A percentile compares a stretch with the other conserved stretches of the same genome.
phyloP scores from a whole-genome alignment of 2,329 filamentous ascomycete species.

The Colletotrichum filicis region DNA sequence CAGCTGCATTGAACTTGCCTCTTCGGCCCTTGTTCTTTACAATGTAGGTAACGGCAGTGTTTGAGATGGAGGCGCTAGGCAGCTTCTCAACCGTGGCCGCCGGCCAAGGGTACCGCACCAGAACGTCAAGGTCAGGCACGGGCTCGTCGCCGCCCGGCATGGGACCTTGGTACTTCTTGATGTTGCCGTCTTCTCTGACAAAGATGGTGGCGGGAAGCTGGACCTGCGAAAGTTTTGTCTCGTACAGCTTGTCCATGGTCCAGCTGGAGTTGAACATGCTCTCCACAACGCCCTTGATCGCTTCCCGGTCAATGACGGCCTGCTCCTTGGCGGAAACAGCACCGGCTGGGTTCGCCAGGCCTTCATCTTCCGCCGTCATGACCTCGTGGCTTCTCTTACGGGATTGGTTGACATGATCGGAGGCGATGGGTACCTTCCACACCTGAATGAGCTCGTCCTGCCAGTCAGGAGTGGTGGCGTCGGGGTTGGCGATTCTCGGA shows the following conservation, averaged over 20 bases:
- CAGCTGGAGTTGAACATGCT: constrained; percentile 58
- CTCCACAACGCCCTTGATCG: constrained; percentile 39
- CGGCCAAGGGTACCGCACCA: constrained; percentile 84
- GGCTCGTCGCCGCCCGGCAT: constrained; percentile 60
- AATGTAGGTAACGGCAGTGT: constrained; percentile 85
- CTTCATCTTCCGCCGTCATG: constrained; percentile 24
- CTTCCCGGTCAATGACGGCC: constrained; percentile 41
- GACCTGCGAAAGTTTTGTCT: constrained; percentile 74
- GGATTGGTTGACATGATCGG: constrained; percentile 40
- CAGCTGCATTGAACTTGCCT: constrained; percentile 80
- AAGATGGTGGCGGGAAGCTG: constrained; percentile 77
- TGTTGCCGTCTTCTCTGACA: constrained; percentile 69
- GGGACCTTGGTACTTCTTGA: constrained; percentile 78
- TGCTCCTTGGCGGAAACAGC: constrained; percentile 34
- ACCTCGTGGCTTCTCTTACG: constrained; percentile 48
- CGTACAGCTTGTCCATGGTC: constrained; percentile 76
- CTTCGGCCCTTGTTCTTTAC: constrained; percentile 80
- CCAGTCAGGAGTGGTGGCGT: constrained; percentile 73
- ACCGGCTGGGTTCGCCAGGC: background rate
- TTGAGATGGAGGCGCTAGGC: constrained; percentile 72
- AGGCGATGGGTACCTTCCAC: constrained; percentile 79
- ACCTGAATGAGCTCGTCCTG: constrained; percentile 81
- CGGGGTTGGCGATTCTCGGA: constrained; percentile 47
- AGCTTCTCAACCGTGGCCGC: constrained; percentile 72
- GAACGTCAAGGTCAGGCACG: constrained; percentile 74